Evolutionary conservation across 768 basidiomycete species (phyloP).

Genomic region (Termitomyces sp.): DNA sequence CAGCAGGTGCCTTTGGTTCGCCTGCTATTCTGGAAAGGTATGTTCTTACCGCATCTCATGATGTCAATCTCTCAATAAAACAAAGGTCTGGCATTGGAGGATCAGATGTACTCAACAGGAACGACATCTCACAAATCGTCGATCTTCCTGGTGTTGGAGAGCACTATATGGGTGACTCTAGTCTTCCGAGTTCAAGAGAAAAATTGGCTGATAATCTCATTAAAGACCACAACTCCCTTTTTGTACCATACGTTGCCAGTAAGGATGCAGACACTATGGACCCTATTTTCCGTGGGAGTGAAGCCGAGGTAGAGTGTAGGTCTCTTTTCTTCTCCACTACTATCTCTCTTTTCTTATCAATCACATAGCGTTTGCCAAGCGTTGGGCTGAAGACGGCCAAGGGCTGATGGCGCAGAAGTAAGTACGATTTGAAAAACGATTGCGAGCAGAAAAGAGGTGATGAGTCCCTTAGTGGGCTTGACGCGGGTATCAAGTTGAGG

Average conservation of each 20-base stretch:
- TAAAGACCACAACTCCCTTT: constrained; percentile 34
- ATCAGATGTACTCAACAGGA: constrained; percentile 35
- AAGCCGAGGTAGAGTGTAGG: constrained; percentile 36
- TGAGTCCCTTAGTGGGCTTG: constrained; percentile 33
- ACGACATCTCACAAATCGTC: constrained; percentile 44
- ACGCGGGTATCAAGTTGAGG: constrained; percentile 21
- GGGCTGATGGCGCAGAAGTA: constrained; percentile 50
- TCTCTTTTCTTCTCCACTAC: background rate
- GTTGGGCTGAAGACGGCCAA: constrained; percentile 14
- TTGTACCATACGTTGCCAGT: constrained; percentile 35
- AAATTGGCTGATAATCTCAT: background rate
- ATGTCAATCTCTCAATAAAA: constrained; percentile 7
- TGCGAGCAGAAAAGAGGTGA: background rate
- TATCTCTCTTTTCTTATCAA: background rate
- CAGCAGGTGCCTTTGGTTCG: too few species aligned
- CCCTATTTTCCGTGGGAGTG: constrained; percentile 33
- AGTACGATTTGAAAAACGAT: background rate
- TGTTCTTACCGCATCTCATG: background rate
- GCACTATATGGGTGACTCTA: constrained; percentile 45
- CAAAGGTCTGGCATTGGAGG: constrained; percentile 62
- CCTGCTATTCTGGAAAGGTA: constrained; percentile 50
- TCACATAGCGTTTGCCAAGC: constrained; percentile 9
- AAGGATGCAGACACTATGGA: constrained; percentile 48
- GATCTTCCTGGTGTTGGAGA: constrained; percentile 80
- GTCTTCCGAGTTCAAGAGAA: background rate